phyloP scores from a whole-genome alignment of 371 early-diverging fungal genomes.

The Zopfochytrium polystomum region DNA sequence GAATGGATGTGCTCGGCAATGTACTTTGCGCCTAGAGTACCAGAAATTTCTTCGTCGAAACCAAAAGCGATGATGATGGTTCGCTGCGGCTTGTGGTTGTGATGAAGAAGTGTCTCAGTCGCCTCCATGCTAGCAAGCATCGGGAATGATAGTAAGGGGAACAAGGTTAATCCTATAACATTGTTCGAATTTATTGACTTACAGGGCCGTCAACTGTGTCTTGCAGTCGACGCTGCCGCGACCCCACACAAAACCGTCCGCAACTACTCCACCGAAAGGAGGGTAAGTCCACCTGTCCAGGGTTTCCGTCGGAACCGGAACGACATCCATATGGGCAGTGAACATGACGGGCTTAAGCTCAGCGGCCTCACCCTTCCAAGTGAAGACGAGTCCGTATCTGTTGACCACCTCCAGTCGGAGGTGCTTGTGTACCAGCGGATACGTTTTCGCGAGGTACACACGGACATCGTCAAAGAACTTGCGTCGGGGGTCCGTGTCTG shows the following conservation, averaged over 20 bases:
- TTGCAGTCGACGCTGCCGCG: constrained; percentile 44
- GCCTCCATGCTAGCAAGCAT: constrained; percentile 15
- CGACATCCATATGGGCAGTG: constrained; percentile 38
- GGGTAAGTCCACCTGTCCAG: constrained; percentile 38
- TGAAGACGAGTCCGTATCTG: constrained; percentile 35
- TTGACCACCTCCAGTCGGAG: constrained; percentile 34
- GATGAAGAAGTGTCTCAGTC: constrained; percentile 29
- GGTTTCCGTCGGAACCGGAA: constrained; percentile 31
- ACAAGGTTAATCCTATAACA: not conserved
- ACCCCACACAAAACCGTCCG: constrained; percentile 38
- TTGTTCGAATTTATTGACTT: not conserved
- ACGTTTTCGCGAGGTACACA: constrained; percentile 3
- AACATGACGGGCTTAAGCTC: constrained; percentile 28
- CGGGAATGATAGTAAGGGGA: not conserved
- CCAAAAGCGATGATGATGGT: constrained; percentile 43
- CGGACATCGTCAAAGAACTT: constrained; percentile 1
- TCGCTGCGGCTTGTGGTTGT: constrained; percentile 25
- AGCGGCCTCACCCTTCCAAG: constrained; percentile 35
- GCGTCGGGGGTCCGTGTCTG: constrained; percentile 10
- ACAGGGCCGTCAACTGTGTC: constrained; percentile 16
- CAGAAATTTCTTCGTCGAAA: constrained; percentile 45
- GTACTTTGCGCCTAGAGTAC: constrained; percentile 19
- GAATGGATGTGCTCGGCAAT: constrained; percentile 16
- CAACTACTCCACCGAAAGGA: constrained; percentile 30
- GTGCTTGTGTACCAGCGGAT: constrained; percentile 20